Evolutionary conservation across 805 yeast species (phyloP).

Genomic region (Candida andamanensis): DNA sequence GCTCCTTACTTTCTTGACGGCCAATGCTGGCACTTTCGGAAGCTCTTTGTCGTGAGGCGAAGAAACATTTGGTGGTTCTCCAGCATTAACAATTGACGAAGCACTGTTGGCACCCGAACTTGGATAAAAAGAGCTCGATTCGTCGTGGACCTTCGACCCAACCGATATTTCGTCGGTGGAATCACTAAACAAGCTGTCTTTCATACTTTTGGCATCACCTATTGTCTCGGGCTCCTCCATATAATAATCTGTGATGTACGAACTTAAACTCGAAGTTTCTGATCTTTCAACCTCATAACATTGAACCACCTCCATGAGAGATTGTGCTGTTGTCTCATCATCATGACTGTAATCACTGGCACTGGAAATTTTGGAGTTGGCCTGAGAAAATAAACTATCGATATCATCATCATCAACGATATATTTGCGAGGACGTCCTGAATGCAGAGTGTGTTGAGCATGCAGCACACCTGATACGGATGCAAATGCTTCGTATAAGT

Average conservation of each 20-base stretch:
- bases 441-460: too few relatives aligned
- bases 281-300: conserved; percentile 5
- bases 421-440: conserved; percentile 1
- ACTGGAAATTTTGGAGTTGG: conserved; percentile 4
- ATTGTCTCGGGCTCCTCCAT: not conserved
- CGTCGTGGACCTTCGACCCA: not conserved
- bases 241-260: conserved; percentile 6
- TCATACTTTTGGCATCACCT: conserved; percentile 4
- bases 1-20: conserved; percentile 2
- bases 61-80: not conserved
- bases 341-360: conserved; percentile 2
- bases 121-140: not conserved
- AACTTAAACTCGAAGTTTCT: conserved; percentile 1
- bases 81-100: not conserved
- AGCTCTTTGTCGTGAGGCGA: conserved; percentile 1
- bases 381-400: conserved; percentile 7
- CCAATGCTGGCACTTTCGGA: conserved; percentile 3
- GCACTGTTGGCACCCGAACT: too few relatives aligned
- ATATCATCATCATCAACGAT: conserved; percentile 8
- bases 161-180: not conserved
- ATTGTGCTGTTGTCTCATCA: conserved; percentile 4
- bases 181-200: conserved; percentile 5
- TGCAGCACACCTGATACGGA: not conserved
- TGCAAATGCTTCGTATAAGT: not conserved
- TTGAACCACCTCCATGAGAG: conserved; percentile 7